Base-by-base conservation (phyloP, 805 yeast genomes). In the Candida glaebosa region DNA sequence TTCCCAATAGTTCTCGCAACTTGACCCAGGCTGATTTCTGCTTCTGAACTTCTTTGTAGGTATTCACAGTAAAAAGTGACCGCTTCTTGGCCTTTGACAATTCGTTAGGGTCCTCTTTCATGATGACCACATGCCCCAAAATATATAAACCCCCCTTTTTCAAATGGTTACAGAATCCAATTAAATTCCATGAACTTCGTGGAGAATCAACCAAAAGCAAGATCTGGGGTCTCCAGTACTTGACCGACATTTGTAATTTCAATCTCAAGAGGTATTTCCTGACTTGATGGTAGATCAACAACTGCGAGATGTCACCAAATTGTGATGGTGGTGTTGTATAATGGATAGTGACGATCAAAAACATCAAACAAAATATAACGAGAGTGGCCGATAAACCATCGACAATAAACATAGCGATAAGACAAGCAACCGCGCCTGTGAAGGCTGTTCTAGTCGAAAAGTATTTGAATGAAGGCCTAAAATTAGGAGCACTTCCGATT, bases 221-320 rank as follows among this genome's bases (percentile, higher is more conserved):
- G 31, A 93, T 83, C 60, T 93, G 99, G 0, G 99, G 99, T 52
- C 99, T 74, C 99, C 99, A 93, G 59, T 90, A 93, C 63, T 93
- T 93, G 39, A 93, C 96, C 58, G 91, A 95, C 67, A 69, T 64
- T 55, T 93, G 96, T 53, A 88, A 88, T 44, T 88, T 78, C 33
- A 91, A 70, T 40, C 95, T 71, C 45, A 93, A 65, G 34, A 88
- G 67, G 56, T 93, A 93, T 58, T 93, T 93, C 50, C 99, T 71
- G 8, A 93, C 98, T 63, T 93, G 99, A 58, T 93, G 99, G 60
- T 93, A 93, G 38, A 93, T 91, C 46, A 93, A 73, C 32, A 90
- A 80, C 62, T 93, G 99, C 2, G 98, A 90, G 18, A 93, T 97
- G 63, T 93, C 99, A 26, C 99, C 99, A 90, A 96, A 93, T 25